Evolutionary conservation across 768 basidiomycete species (phyloP).

Genomic region (Lactarius deliciosus): DNA sequence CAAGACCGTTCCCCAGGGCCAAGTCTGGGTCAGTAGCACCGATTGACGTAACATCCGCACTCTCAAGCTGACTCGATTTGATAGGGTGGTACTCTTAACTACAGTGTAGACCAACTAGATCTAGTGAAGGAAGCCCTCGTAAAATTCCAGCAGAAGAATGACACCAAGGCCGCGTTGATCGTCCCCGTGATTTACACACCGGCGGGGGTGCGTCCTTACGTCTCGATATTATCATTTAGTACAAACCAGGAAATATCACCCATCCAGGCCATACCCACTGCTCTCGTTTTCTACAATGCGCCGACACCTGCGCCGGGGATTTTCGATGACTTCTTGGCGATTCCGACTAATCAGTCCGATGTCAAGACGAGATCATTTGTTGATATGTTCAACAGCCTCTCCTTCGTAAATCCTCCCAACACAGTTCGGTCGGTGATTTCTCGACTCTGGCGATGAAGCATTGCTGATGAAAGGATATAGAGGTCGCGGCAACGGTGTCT

Average conservation of each 20-base stretch:
- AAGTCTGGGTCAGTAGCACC: neutral
- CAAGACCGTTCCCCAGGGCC: conserved; percentile 12
- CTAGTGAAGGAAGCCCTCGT: neutral
- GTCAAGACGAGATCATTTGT: conserved; percentile 9
- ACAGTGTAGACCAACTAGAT: neutral
- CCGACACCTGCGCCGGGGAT: conserved; percentile 1
- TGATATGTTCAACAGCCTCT: neutral
- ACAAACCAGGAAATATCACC: neutral
- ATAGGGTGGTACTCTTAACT: conserved; percentile 6
- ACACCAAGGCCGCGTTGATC: neutral
- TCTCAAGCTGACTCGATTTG: neutral
- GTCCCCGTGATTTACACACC: neutral
- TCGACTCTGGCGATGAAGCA: no score
- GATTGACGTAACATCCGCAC: neutral
- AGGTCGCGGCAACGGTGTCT: neutral
- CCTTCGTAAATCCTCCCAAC: neutral
- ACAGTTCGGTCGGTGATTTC: neutral
- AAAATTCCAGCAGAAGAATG: conserved; percentile 10
- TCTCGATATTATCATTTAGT: neutral
- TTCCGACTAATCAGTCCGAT: conserved; percentile 6
- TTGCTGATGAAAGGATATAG: neutral
- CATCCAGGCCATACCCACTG: no score
- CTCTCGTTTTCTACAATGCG: no score
- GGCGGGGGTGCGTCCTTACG: neutral
- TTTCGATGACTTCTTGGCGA: conserved; percentile 28